Base-by-base conservation (phyloP, 768 basidiomycete species). In the Nevesoporus exiguus region DNA sequence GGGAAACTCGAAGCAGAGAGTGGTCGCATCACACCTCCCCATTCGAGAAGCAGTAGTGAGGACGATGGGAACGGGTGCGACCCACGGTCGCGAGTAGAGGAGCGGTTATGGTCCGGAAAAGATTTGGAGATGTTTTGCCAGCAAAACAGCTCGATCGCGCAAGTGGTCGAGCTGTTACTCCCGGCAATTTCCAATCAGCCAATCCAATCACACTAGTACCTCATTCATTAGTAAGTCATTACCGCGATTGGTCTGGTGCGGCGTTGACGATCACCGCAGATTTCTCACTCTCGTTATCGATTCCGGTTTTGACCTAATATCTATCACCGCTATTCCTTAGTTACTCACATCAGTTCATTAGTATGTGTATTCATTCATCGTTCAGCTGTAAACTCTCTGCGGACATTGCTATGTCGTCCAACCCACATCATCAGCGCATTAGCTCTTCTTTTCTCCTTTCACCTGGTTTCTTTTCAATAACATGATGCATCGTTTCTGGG, bases 131-230 rank as follows among this genome's bases (percentile, higher is more conserved):
- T 87, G 62, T 81, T 90, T 30, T 95, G 93, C 66, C 83, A 85
- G 60, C 94, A 97, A 70, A 98, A 97, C 63, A 93, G 93, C 65
- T 78, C 89, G 14, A 83, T 98, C 34, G 81, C 90, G 3, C 74
- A 83, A 31, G 82, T 94, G 51, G 77, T 96, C 43, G 80, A 84
- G 47, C 77, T 80, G 57, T 68, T 90, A 43, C 80, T 83, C 64
- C 77, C 80, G 13, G 77, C 76, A 13, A 65, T 74, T 36, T 72
- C 77, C 42, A 79, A 76, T 55, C 70, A 71, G 49, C 68, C 66
- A 34, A 62, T 63, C 17, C 58, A 63, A 43, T 64, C 63, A 52
- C 56, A 54, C 39, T 72, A 58, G 62, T 22, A 21, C 13, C 21
- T 47, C 53, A 49, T 48, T 50, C 51, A 51, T 51, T 55, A 22